A percentile compares a stretch with the other conserved stretches of the same genome.
These are phyloP conservation scores for Galerina sulciceps DNA, from an alignment of 768 basidiomycete genomes.

Conservation along the genomic window DNA sequence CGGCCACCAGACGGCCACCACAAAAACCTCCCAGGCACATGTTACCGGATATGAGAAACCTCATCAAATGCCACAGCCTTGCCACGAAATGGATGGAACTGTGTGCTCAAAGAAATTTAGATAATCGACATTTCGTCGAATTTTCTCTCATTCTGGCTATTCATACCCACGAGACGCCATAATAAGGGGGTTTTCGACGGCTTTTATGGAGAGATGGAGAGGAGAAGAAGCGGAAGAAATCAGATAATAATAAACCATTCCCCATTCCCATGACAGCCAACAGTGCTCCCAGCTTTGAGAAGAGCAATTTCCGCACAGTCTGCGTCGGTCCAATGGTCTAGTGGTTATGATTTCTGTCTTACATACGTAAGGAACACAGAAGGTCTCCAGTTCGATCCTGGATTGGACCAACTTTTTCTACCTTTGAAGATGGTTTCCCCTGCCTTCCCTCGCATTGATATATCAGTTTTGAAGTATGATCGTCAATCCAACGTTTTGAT, in stretches of 20 bases:
- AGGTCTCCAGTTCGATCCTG: slow-evolving; percentile 51
- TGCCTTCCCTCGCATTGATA: background rate
- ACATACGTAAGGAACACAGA: slow-evolving; percentile 35
- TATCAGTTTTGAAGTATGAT: too few relatives aligned
- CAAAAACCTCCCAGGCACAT: slow-evolving; percentile 13
- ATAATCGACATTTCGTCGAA: background rate
- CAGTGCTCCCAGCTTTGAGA: background rate
- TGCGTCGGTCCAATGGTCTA: slow-evolving; percentile 55
- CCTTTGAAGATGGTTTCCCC: background rate
- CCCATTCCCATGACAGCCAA: background rate
- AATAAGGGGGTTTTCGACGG: slow-evolving; percentile 1
- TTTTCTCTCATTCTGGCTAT: slow-evolving; percentile 1
- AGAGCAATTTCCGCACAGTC: background rate
- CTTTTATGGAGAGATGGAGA: background rate
- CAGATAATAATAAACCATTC: background rate
- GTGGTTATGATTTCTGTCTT: slow-evolving; percentile 61
- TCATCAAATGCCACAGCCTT: slow-evolving; percentile 2
- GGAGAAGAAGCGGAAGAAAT: slow-evolving; percentile 1
- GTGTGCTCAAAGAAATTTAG: background rate
- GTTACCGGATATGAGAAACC: slow-evolving; percentile 6
- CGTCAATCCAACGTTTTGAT: too few relatives aligned
- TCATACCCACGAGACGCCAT: slow-evolving; percentile 5
- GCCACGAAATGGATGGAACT: slow-evolving; percentile 1
- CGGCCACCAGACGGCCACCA: background rate
- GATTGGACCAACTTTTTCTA: slow-evolving; percentile 44